phyloP scores from a whole-genome alignment of 1,139 yeast species.

The Kurtzmaniella quercitrusa region DNA sequence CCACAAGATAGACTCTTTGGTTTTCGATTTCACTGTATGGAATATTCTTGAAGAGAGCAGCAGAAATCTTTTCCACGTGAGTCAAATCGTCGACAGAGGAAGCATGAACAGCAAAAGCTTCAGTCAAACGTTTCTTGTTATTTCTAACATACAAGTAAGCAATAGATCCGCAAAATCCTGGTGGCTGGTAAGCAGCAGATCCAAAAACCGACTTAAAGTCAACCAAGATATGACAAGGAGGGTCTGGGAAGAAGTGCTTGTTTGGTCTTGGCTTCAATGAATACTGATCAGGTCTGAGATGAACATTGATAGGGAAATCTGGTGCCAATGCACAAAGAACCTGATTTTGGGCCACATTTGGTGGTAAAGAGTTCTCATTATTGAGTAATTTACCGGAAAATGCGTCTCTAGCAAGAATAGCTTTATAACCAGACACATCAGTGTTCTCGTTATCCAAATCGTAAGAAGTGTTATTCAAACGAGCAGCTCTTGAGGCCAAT shows the following conservation, averaged over 20 bases:
- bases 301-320: slow-evolving; percentile 58
- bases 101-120: slow-evolving; percentile 72
- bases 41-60: slow-evolving; percentile 75
- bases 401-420: slow-evolving; percentile 62
- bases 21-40: slow-evolving; percentile 67
- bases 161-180: slow-evolving; percentile 66
- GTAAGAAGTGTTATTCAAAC: slow-evolving; percentile 34
- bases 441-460: slow-evolving; percentile 42
- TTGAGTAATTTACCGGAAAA: slow-evolving; percentile 60
- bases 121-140: slow-evolving; percentile 63
- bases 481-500: slow-evolving; percentile 45
- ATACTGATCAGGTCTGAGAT: slow-evolving; percentile 27
- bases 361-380: slow-evolving; percentile 40
- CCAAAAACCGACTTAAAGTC: slow-evolving; percentile 74
- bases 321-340: slow-evolving; percentile 70
- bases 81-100: slow-evolving; percentile 55
- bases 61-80: slow-evolving; percentile 63
- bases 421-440: slow-evolving; percentile 75
- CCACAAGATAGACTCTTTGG: slow-evolving; percentile 64
- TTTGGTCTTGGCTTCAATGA: slow-evolving; percentile 43
- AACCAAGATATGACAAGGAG: slow-evolving; percentile 74
- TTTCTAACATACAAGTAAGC: slow-evolving; percentile 74
- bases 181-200: slow-evolving; percentile 57
- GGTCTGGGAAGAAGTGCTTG: slow-evolving; percentile 44
- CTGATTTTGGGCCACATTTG: slow-evolving; percentile 66